A percentile compares a stretch with the other conserved stretches of the same genome.
Evolutionary conservation across 176 grass and related monocot genomes (phyloP).

Genomic region (Zea luxurians): DNA sequence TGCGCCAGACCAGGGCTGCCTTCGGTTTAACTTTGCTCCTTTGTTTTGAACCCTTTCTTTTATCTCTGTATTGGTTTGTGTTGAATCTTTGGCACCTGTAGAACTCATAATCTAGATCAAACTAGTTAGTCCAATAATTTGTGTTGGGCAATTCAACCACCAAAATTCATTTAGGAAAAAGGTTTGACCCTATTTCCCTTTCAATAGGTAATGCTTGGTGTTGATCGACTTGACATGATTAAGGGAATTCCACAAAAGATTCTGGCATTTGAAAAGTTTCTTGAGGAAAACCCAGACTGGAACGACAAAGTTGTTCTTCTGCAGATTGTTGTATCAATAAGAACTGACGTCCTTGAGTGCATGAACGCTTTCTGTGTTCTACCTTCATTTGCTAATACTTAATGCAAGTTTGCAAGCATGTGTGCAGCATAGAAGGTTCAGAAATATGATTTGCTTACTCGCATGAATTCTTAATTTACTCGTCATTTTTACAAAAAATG

Average conservation of each 20-base stretch:
- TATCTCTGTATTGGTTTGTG: too few relatives aligned
- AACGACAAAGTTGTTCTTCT: too few relatives aligned
- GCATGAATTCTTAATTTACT: slow-evolving; percentile 10
- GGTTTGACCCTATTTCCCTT: too few relatives aligned
- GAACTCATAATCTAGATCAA: too few relatives aligned
- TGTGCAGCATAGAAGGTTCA: slow-evolving; percentile 3
- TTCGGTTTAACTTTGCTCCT: too few relatives aligned
- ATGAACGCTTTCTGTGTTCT: slow-evolving; percentile 39
- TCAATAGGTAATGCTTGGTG: slow-evolving; percentile 97
- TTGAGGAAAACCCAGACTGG: slow-evolving; percentile 93
- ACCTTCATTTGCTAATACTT: background rate
- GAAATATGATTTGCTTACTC: slow-evolving; percentile 18
- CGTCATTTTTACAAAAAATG: background rate
- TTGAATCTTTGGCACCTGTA: too few relatives aligned
- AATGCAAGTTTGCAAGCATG: slow-evolving; percentile 17
- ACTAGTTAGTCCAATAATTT: too few relatives aligned
- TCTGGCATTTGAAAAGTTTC: slow-evolving; percentile 99
- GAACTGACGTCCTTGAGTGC: slow-evolving; percentile 98
- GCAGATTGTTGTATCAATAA: slow-evolving; percentile 98
- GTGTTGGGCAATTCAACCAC: too few relatives aligned
- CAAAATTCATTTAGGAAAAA: too few relatives aligned
- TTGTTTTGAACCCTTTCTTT: too few relatives aligned
- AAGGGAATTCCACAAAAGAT: slow-evolving; percentile 99
- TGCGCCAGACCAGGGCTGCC: too few relatives aligned
- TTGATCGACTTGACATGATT: slow-evolving; percentile 98